Evolutionary conservation across 164 flowering plant species (phyloP).

Genomic region (Magnolia sinica): DNA sequence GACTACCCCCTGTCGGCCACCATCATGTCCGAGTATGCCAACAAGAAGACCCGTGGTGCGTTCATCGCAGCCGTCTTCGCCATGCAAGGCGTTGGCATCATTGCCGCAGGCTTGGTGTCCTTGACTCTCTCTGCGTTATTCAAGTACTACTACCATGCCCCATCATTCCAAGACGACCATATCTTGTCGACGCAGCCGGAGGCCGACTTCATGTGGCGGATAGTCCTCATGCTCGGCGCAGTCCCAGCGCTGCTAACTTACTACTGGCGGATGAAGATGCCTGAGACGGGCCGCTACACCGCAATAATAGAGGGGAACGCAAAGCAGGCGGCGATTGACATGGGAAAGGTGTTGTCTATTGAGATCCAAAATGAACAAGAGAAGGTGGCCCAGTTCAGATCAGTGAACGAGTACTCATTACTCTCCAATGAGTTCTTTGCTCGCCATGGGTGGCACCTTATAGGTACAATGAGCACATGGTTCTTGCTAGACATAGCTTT

Average conservation of each 20-base stretch:
- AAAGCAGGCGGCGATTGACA: constrained; percentile 57
- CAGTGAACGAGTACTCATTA: constrained; percentile 28
- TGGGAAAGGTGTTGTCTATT: constrained; percentile 47
- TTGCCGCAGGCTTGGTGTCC: constrained; percentile 51
- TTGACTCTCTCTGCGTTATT: constrained; percentile 42
- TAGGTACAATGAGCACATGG: constrained; percentile 67
- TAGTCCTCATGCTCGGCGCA: constrained; percentile 71
- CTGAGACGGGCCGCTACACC: constrained; percentile 81
- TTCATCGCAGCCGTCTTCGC: constrained; percentile 54
- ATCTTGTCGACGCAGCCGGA: constrained; percentile 34
- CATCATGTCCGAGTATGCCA: constrained; percentile 53
- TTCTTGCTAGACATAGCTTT: constrained; percentile 64
- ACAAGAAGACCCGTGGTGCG: constrained; percentile 48
- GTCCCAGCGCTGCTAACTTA: constrained; percentile 66
- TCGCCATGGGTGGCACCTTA: constrained; percentile 56
- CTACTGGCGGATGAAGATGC: constrained; percentile 87
- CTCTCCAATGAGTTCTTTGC: constrained; percentile 32
- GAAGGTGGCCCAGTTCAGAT: constrained; percentile 32
- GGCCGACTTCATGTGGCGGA: constrained; percentile 69
- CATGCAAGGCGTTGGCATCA: constrained; percentile 61
- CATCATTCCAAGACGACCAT: background rate
- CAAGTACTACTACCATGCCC: constrained; percentile 14
- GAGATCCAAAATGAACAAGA: constrained; percentile 42
- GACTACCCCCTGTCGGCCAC: constrained; percentile 58
- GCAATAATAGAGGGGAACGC: constrained; percentile 74